Evolutionary conservation across 2,329 filamentous ascomycete species (phyloP), one percentile per base, ranked within the genome.

Genomic region (Huntiella decipiens): DNA sequence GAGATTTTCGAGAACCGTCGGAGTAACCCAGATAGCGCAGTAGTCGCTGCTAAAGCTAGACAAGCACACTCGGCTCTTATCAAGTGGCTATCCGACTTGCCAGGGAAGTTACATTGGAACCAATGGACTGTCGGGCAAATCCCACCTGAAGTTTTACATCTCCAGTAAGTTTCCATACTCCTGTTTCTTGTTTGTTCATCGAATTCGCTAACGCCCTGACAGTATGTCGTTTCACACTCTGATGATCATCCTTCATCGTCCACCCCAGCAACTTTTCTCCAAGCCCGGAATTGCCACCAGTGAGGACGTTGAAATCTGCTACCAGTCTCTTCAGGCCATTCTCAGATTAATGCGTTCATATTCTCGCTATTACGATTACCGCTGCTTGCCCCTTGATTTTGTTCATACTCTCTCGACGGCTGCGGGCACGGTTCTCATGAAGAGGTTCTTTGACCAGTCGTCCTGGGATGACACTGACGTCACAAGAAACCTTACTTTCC

Each of bases 181-280:
- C 12, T 17, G 8, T 40, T 33, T 16, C 35, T 32, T 35, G 10
- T 17, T 40, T 19, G 13, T 28, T 6, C 16, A n/a, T 28, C 39
- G 10, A 31, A 31, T 39, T 32, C n/a, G n/a, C 36, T 38, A 39
- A 36, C 22, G 13, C 38, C n/a, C 13, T 10, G 10, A 22, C 13
- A 47, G 45, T 51, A 66, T 70, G 61, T 53, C 65, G 12, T 70
- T 68, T 51, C 66, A 70, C 47, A 68, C 66, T 1, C 61, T 63
- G 41, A 67, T 70, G 65, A 68, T 68, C 15, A 67, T 70, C 42
- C 60, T 70, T 2, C 66, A 70, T 49, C 61, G 67, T 0, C 67
- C 67, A 2, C 66, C 66, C 1, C 61, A 59, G 2, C 61, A 66
- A 42, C 56, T 64, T 34, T 61, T 67, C 36, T 57, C 60, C 47